Base-by-base conservation (phyloP, 1,284 basidiomycete species). In the Ganoderma sinense region DNA sequence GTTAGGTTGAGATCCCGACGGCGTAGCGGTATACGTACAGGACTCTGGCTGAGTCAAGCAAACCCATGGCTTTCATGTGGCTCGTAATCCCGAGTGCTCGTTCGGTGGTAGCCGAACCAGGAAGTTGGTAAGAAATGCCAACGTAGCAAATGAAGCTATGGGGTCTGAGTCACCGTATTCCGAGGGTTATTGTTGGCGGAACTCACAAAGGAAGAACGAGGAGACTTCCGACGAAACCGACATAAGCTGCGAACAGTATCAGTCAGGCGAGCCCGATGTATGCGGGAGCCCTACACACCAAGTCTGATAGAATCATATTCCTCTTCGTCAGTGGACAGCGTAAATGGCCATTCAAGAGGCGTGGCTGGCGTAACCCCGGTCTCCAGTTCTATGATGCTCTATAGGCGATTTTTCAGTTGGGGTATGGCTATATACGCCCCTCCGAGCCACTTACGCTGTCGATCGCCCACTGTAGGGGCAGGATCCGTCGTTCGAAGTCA, bases 391-490 rank as follows among this genome's bases (percentile, higher is more conserved):
- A 94, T 91, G 71, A 93, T 88, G 13, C 90, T 89, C 89, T 91
- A 65, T 5, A 20, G 20, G 40, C 55, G 36, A 31, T 4, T 7
- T 5, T 14, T 43, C 7, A 33, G 23, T 23, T 20, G 4, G 26
- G 6, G 18, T 1, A 11, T 55, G 13, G 16, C 31, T 6, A 20
- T 6, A 36, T 36, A 56, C 43, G 43, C 18, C 1, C 43, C 20
- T 8, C 43, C 2, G n/a, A 20, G 43, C 43, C 43, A 78, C 82
- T 64, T 71, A 90, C 91, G 75, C 88, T 84, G 74, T 95, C 94
- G 41, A 95, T 82, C 6, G 93, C 91, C 86, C 92, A 92, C 74
- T 95, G 94, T 16, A 95, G 76, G 1, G 94, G 94, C 23, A 95
- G 77, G 33, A 92, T 83, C 62, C 91, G 83, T 64, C 81, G 81